These are phyloP conservation scores for Saturnispora sekii DNA, from an alignment of 805 yeast species.

Conservation along the genomic window DNA sequence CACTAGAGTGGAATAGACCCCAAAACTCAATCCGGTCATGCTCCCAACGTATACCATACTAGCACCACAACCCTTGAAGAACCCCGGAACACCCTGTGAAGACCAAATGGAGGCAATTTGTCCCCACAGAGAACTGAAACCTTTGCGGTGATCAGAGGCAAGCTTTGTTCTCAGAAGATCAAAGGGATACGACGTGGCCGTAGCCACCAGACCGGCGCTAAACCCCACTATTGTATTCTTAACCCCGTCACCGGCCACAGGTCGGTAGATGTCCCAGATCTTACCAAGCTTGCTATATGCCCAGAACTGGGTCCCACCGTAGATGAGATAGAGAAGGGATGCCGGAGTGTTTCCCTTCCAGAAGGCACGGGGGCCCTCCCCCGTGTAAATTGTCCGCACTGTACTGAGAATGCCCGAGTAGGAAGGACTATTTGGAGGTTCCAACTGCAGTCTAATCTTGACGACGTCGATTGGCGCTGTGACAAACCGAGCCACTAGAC, in stretches of 20 bases:
- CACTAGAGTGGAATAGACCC: slow-evolving; percentile 42
- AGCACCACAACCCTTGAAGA: slow-evolving; percentile 40
- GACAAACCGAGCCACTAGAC: slow-evolving; percentile 41
- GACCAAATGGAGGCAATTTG: slow-evolving; percentile 29
- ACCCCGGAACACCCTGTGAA: slow-evolving; percentile 33
- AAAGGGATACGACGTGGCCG: slow-evolving; percentile 73
- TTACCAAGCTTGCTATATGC: slow-evolving; percentile 39
- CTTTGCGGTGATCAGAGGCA: slow-evolving; percentile 46
- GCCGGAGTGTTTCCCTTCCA: slow-evolving; percentile 98
- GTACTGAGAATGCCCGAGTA: slow-evolving; percentile 32
- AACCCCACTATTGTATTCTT: slow-evolving; percentile 49
- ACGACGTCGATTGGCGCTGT: slow-evolving; percentile 72
- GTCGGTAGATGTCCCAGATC: slow-evolving; percentile 2
- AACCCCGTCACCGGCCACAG: slow-evolving; percentile 18
- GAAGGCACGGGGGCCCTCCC: slow-evolving; percentile 57
- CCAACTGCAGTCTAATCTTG: slow-evolving; percentile 67
- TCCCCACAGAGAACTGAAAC: slow-evolving; percentile 25
- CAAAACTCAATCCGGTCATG: slow-evolving; percentile 66
- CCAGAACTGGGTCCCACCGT: slow-evolving; percentile 81
- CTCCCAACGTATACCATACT: slow-evolving; percentile 56
- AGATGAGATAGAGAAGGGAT: slow-evolving; percentile 69
- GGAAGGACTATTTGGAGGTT: slow-evolving; percentile 20
- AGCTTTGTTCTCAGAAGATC: slow-evolving; percentile 83
- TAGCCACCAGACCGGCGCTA: slow-evolving; percentile 66
- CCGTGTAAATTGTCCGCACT: slow-evolving; percentile 33